A percentile compares a stretch with the other conserved stretches of the same genome.
phyloP scores from a whole-genome alignment of 768 basidiomycete species.

The Lactarius tabidus region DNA sequence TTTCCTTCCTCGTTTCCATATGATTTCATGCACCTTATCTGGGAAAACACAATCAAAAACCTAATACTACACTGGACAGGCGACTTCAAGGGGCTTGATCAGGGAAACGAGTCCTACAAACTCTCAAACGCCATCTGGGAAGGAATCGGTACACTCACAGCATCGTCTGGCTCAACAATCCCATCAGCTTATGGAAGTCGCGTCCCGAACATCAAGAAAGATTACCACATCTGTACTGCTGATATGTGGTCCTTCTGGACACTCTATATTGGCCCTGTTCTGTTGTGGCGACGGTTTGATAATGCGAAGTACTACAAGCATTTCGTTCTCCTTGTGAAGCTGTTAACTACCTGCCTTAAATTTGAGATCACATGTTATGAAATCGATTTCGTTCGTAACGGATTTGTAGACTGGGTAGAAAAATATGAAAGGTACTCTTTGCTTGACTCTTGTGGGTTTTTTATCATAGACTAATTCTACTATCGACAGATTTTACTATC shows the following conservation, averaged over 20 bases:
- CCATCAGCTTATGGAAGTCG: neutral
- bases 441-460: too few relatives aligned
- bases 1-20: neutral
- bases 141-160: neutral
- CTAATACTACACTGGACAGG: neutral
- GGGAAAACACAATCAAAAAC: neutral
- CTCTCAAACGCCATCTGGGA: neutral
- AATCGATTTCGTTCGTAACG: conserved; percentile 34
- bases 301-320: conserved; percentile 17
- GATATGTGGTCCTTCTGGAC: conserved; percentile 21
- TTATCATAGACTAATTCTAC: neutral
- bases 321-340: neutral
- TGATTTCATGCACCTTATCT: conserved; percentile 1
- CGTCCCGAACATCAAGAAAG: neutral
- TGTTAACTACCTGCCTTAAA: neutral
- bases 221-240: conserved; percentile 23
- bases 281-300: neutral
- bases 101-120: neutral
- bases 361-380: conserved; percentile 28
- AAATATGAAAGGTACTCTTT: conserved; percentile 38
- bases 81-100: neutral
- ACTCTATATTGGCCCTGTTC: neutral
- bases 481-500: conserved; percentile 29
- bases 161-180: neutral
- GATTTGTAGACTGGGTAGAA: conserved; percentile 40